Conservation (phyloP, 148 eudicot species). For the Limonium bicolor region DNA sequence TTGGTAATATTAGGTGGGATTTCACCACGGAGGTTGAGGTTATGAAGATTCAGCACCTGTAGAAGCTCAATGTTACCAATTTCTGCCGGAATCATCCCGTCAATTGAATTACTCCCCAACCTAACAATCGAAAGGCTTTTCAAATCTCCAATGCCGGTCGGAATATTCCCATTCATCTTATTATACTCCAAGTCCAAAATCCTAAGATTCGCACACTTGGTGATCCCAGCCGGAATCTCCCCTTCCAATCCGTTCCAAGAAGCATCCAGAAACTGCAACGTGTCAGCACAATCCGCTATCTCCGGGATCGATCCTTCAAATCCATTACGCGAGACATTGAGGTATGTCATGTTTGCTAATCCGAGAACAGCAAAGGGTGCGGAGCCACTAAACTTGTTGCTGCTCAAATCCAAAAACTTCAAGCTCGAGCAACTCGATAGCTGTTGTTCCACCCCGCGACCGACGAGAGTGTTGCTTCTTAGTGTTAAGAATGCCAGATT, state of each 20-base stretch:
- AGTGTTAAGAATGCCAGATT: slow-evolving; percentile 46
- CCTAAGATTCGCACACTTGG: slow-evolving; percentile 43
- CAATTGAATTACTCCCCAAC: slow-evolving; percentile 53
- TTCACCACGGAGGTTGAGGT: slow-evolving; percentile 51
- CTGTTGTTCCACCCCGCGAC: slow-evolving; percentile 46
- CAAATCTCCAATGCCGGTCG: slow-evolving; percentile 34
- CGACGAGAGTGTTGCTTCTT: slow-evolving; percentile 52
- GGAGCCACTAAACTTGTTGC: slow-evolving; percentile 49
- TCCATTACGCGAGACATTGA: slow-evolving; percentile 66
- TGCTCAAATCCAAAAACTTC: slow-evolving; percentile 76
- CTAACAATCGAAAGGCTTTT: slow-evolving; percentile 38
- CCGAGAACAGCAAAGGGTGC: slow-evolving; percentile 65
- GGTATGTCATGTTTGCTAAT: slow-evolving; percentile 48
- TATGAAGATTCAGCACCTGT: slow-evolving; percentile 65
- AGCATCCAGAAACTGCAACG: slow-evolving; percentile 52
- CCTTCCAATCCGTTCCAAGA: slow-evolving; percentile 58
- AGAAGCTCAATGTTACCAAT: slow-evolving; percentile 65
- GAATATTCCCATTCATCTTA: slow-evolving; percentile 53
- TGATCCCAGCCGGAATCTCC: slow-evolving; percentile 49
- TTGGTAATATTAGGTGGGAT: slow-evolving; percentile 51
- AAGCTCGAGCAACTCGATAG: slow-evolving; percentile 44
- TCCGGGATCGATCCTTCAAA: slow-evolving; percentile 49
- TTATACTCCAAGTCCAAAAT: slow-evolving; percentile 60
- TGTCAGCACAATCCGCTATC: slow-evolving; percentile 34
- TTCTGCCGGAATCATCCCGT: slow-evolving; percentile 48